These are phyloP conservation scores for Luvunga scandens DNA, from an alignment of 345 rosid genomes.

Conservation along the genomic window DNA sequence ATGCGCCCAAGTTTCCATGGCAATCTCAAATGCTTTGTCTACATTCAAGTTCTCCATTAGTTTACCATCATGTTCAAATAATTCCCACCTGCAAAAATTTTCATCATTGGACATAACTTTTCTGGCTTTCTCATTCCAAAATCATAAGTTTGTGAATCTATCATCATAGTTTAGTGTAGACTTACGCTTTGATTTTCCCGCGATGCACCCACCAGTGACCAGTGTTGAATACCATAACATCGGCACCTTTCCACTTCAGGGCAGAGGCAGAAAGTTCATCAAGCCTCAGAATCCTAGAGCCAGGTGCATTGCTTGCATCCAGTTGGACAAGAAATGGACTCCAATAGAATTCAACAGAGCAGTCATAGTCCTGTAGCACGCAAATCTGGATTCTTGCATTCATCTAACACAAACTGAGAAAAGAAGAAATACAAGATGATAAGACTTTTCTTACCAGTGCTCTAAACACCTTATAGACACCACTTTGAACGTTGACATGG, in stretches of 20 bases:
- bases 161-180: neutral
- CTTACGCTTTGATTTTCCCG: slow-evolving; percentile 26
- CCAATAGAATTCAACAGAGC: slow-evolving; percentile 51
- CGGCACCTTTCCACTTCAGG: slow-evolving; percentile 39
- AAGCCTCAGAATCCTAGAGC: slow-evolving; percentile 35
- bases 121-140: neutral
- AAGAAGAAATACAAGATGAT: neutral
- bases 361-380: slow-evolving; percentile 37
- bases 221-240: slow-evolving; percentile 51
- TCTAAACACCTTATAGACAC: slow-evolving; percentile 30
- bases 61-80: slow-evolving; percentile 25
- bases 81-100: slow-evolving; percentile 43
- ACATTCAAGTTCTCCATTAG: slow-evolving; percentile 31
- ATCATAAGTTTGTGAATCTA: neutral
- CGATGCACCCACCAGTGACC: slow-evolving; percentile 55
- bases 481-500: slow-evolving; percentile 10
- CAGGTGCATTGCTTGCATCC: slow-evolving; percentile 18
- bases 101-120: neutral
- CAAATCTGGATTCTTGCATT: neutral
- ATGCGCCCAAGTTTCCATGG: slow-evolving; percentile 43
- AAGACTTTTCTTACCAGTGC: slow-evolving; percentile 27
- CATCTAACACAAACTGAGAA: neutral
- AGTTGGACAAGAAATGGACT: slow-evolving; percentile 43
- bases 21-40: slow-evolving; percentile 34
- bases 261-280: slow-evolving; percentile 30